A percentile compares a stretch with the other conserved stretches of the same genome.
phyloP scores from a whole-genome alignment of 1,284 basidiomycete genomes.

The Papiliotrema laurentii region DNA sequence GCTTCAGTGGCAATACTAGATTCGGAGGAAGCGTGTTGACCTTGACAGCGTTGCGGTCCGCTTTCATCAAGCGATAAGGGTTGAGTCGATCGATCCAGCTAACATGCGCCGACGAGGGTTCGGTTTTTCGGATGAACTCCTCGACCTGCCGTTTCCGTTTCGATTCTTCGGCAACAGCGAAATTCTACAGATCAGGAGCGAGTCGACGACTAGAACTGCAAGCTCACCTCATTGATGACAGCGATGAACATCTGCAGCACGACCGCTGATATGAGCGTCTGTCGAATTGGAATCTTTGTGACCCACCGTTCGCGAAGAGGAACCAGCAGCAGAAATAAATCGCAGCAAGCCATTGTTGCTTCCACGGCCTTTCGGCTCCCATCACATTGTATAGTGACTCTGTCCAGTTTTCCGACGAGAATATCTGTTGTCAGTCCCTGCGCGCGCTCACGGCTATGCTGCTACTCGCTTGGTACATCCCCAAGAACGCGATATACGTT shows the following conservation, averaged over 20 bases:
- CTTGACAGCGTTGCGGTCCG: slow-evolving; percentile 67
- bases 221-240: slow-evolving; percentile 77
- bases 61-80: slow-evolving; percentile 77
- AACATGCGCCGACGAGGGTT: slow-evolving; percentile 49
- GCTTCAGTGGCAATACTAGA: slow-evolving; percentile 70
- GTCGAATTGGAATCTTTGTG: not conserved
- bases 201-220: not conserved
- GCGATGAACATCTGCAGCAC: slow-evolving; percentile 98
- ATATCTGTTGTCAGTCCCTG: slow-evolving; percentile 57
- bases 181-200: slow-evolving; percentile 57
- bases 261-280: slow-evolving; percentile 61
- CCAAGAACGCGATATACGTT: slow-evolving; percentile 82
- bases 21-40: slow-evolving; percentile 67
- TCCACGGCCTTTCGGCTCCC: slow-evolving; percentile 59
- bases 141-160: slow-evolving; percentile 79
- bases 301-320: slow-evolving; percentile 57
- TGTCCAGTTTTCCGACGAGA: slow-evolving; percentile 95
- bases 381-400: slow-evolving; percentile 67
- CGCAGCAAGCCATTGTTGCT: slow-evolving; percentile 69
- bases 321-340: slow-evolving; percentile 83
- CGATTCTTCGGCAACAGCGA: slow-evolving; percentile 84
- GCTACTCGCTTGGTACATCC: slow-evolving; percentile 62
- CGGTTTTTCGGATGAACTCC: slow-evolving; percentile 50
- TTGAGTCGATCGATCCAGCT: slow-evolving; percentile 76
- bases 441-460: not conserved